phyloP scores from a whole-genome alignment of 192 early-diverging fungal genomes.

The Coemansia sp. region DNA sequence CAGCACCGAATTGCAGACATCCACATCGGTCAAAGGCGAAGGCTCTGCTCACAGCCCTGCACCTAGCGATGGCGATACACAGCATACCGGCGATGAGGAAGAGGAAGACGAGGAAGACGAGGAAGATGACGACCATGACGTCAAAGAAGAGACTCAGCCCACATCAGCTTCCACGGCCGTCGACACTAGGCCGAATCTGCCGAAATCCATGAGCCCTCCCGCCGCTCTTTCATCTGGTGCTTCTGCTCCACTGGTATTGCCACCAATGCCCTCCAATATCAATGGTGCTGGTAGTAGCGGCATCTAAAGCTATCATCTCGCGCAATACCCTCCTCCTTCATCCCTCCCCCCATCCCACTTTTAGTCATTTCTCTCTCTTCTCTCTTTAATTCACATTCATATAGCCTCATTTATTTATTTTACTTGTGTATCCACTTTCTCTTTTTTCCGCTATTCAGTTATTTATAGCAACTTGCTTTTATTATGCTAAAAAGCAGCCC shows the following conservation, averaged over 20 bases:
- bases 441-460: neutral
- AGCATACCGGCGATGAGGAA: slow-evolving; percentile 10
- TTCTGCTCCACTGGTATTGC: slow-evolving; percentile 22
- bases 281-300: slow-evolving; percentile 7
- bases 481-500: neutral
- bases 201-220: neutral
- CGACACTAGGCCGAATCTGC: neutral
- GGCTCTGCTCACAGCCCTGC: slow-evolving; percentile 13
- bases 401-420: slow-evolving; percentile 2
- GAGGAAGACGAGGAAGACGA: slow-evolving; percentile 5
- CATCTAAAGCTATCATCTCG: neutral
- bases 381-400: neutral
- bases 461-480: neutral
- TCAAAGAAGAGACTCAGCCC: neutral
- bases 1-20: slow-evolving; percentile 3
- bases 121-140: slow-evolving; percentile 12
- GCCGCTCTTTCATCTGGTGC: neutral
- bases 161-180: neutral
- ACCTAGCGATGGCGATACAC: slow-evolving; percentile 15
- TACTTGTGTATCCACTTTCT: neutral
- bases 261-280: slow-evolving; percentile 21
- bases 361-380: neutral
- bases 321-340: neutral
- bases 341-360: neutral
- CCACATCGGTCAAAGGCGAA: neutral